Conservation (phyloP, 495 filamentous ascomycete species). For the Trichoderma reesei region DNA sequence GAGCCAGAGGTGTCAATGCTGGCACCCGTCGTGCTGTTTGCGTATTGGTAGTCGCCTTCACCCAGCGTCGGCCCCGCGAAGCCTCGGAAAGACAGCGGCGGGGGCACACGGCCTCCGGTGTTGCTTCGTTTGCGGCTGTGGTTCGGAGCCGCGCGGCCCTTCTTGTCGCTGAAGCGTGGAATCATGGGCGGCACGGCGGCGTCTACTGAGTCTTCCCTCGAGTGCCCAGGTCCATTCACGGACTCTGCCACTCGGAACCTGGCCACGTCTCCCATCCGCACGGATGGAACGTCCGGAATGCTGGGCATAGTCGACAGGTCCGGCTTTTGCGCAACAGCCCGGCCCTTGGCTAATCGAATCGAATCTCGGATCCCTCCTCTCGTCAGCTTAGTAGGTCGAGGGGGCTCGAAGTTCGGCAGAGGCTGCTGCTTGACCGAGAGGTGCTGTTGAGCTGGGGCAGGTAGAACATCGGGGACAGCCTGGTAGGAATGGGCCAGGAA, state of each 20-base stretch:
- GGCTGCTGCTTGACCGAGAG: conserved; percentile 19
- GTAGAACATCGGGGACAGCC: conserved; percentile 58
- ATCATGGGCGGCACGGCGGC: conserved; percentile 71
- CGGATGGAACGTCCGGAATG: conserved; percentile 10
- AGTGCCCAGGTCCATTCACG: conserved; percentile 16
- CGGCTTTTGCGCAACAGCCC: conserved; percentile 27
- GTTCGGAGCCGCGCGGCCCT: conserved; percentile 25
- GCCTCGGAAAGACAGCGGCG: conserved; percentile 58
- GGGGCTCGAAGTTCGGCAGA: conserved; percentile 35
- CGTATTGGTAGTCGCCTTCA: conserved; percentile 30
- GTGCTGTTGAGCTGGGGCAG: conserved; percentile 40
- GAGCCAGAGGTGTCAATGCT: conserved; percentile 46
- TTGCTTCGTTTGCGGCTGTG: conserved; percentile 80
- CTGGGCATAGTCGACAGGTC: conserved; percentile 20
- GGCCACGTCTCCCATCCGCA: conserved; percentile 9
- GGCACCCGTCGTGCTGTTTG: conserved; percentile 42
- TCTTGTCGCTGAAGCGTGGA: conserved; percentile 57
- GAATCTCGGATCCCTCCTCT: conserved; percentile 76
- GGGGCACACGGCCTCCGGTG: conserved; percentile 60
- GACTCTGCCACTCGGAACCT: conserved; percentile 13
- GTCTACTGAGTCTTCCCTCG: conserved; percentile 33
- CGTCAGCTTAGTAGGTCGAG: conserved; percentile 30
- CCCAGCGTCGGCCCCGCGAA: conserved; percentile 54
- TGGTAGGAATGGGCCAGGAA: conserved; percentile 83
- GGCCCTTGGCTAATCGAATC: conserved; percentile 74